Base-by-base conservation (phyloP, 768 basidiomycete genomes). In the Leucocoprinus leucothites region DNA sequence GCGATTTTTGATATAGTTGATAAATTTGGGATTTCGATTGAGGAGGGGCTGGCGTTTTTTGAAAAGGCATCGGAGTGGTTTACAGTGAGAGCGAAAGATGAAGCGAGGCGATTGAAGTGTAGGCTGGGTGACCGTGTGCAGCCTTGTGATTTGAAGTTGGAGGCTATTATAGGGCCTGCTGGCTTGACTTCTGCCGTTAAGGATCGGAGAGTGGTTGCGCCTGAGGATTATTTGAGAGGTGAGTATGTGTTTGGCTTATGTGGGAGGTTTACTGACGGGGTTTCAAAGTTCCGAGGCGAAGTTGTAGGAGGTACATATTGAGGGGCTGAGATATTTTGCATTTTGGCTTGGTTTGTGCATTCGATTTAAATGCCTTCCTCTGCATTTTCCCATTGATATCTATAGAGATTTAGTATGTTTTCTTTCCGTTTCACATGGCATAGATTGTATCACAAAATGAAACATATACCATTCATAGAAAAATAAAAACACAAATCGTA, bases 1-100 rank as follows among this genome's bases (percentile, higher is more conserved):
- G 9, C 51, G 3, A 25, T 53, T 8, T 53, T 53, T 9, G 51
- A 44, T 28, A 45, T 53, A 13, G 41, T 45, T 9, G 43, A 53
- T 44, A 53, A 45, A 13, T 53, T 22, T 36, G 51, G 31, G 25
- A 25, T 45, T 53, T 16, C 43, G 19, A 22, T 24, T 24, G 43
- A 21, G 14, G 21, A 44, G 7, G 34, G 31, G 8, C 18, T 22
- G 22, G 42, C 9, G 4, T 45, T 34, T 8, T 35, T 53, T 16
- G 19, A 14, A 3, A 35, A 16, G 14, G 51, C 42, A 1, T 8
- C 26, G 16, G 51, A 44, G 19, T 45, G 44, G 31, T 26, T 52
- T 4, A 13, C 7, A n/a, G 14, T 3, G 3, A 38, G 16, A n/a
- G 38, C 38, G 38, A n/a, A 3, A 38, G 38, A 8, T 9, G 38